Evolutionary conservation across 495 filamentous ascomycete genomes (phyloP).

Genomic region (Tuber aestivum): DNA sequence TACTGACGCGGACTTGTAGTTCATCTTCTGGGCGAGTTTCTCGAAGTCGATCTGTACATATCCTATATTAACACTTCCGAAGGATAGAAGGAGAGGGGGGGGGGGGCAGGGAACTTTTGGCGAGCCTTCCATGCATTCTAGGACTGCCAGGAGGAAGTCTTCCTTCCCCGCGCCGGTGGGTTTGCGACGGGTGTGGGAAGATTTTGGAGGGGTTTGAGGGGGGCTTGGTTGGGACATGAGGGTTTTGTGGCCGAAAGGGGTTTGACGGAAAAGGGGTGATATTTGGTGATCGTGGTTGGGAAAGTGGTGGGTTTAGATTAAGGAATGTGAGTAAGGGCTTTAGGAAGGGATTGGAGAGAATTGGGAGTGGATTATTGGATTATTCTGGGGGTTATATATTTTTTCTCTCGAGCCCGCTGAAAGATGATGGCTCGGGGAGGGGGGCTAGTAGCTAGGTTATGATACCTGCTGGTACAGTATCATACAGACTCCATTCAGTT

Average conservation of each 20-base stretch:
- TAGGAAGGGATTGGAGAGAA: neutral
- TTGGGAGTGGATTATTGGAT: neutral
- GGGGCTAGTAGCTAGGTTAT: neutral
- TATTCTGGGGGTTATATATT: neutral
- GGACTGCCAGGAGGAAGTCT: conserved; percentile 21
- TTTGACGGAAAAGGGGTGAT: neutral
- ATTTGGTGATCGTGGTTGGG: neutral
- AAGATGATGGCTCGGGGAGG: neutral
- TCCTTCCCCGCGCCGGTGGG: conserved; percentile 8
- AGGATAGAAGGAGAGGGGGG: neutral
- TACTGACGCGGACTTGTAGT: conserved; percentile 21
- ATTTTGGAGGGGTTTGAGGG: neutral
- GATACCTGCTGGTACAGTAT: neutral
- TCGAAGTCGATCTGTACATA: conserved; percentile 28
- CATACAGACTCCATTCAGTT: neutral
- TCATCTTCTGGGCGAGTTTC: conserved; percentile 18
- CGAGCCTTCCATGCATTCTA: conserved; percentile 19
- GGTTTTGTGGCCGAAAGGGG: neutral
- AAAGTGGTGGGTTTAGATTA: neutral
- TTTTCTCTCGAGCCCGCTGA: neutral
- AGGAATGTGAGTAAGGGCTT: neutral
- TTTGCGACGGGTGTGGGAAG: neutral
- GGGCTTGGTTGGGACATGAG: neutral
- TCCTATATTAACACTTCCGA: neutral
- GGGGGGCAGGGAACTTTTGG: conserved; percentile 17